These are phyloP conservation scores for Pulveroboletus sp. DNA, from an alignment of 768 basidiomycete species.

Conservation along the genomic window DNA sequence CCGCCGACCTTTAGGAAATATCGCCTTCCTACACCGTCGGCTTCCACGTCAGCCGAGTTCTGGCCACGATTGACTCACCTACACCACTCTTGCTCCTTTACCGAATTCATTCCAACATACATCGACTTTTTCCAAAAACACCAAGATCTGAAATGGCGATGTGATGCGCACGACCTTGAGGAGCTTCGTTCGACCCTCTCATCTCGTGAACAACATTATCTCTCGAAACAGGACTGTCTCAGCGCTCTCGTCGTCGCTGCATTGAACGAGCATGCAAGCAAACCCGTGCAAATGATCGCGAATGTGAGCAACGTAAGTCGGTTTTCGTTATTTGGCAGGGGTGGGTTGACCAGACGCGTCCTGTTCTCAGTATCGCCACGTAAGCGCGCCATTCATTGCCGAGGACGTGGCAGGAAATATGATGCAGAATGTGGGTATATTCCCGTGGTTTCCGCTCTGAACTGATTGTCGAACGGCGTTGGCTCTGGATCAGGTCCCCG, in stretches of 20 bases:
- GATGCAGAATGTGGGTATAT: conserved; percentile 19
- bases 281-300: conserved; percentile 18
- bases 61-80: conserved; percentile 26
- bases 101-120: conserved; percentile 19
- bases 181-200: conserved; percentile 15
- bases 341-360: neutral
- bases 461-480: neutral
- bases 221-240: conserved; percentile 32
- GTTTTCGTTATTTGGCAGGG: neutral
- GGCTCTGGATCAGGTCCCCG: conserved; percentile 6
- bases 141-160: conserved; percentile 16
- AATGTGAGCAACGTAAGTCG: conserved; percentile 29
- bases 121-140: conserved; percentile 7
- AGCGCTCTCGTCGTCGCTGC: conserved; percentile 25
- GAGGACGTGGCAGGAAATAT: conserved; percentile 17
- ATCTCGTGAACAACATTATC: neutral
- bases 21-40: conserved; percentile 16
- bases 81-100: conserved; percentile 8
- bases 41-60: conserved; percentile 11
- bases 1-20: conserved; percentile 27
- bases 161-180: conserved; percentile 9
- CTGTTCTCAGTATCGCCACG: conserved; percentile 17
- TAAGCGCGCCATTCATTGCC: conserved; percentile 16
- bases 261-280: conserved; percentile 15
- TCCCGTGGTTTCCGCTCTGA: neutral